Evolutionary conservation across 768 basidiomycete species (phyloP), one percentile per base, ranked within the genome.

Genomic region (Leccinum boreale): DNA sequence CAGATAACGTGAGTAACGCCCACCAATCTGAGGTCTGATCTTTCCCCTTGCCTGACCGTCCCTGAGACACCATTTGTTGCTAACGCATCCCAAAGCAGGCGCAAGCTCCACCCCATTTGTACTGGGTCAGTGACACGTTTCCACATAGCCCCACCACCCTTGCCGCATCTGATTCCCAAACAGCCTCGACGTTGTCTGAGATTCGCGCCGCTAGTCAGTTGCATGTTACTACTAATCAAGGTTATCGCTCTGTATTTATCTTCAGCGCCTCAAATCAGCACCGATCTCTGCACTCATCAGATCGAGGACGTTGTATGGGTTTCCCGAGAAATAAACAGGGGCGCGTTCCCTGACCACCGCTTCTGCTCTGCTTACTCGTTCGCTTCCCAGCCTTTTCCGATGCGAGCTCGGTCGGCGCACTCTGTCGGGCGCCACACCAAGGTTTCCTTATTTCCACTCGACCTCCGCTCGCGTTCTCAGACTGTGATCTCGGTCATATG

Each of bases 381-480:
- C 85, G 85, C 63, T 73, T 70, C 23, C 73, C 87, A 26, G 84
- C 83, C 1, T 89, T 81, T 73, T 44, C 74, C 85, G 53, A 85
- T 85, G 80, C 83, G 31, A 75, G 69, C 9, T 73, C 78, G 17
- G 39, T 42, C 9, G 39, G 17, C n/a, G 39, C 9, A 15, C 39
- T n/a, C n/a, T n/a, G 42, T 19, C 42, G 42, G n/a, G 39, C 42
- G n/a, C 10, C 19, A 49, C 42, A 33, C 29, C 55, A 69, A 62
- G n/a, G 52, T 60, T 66, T 46, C 19, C 36, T 57, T 58, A 66
- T 69, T 58, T 53, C 64, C 62, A 66, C 64, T 55, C 33, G 66
- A 66, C 48, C 59, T 52, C 65, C 66, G 59, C 64, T 50, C 62
- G 58, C 53, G 14, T 53, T 35, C 12, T 47, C 42, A 44, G 42